Base-by-base conservation (phyloP, 345 rosid genomes). In the Physaria fendleri region DNA sequence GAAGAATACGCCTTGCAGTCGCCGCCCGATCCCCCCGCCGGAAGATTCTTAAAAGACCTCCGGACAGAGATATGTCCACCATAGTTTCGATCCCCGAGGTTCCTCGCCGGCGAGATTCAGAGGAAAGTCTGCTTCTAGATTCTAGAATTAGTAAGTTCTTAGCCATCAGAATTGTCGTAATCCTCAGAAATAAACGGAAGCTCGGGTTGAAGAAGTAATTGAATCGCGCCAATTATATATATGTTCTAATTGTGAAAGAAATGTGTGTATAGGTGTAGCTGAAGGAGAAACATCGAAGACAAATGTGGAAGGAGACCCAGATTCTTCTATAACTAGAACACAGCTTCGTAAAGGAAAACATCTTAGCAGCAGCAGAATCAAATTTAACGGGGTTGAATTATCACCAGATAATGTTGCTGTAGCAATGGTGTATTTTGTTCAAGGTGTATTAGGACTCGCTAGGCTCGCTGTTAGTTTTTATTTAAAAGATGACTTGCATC, bases 371-470 rank as follows among this genome's bases (percentile, higher is more conserved):
- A 71, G 68, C 56, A 64, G 75, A 55, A 29, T 72, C 50, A 88
- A 66, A 59, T 11, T 72, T 56, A 79, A 76, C 39, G 96, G 95
- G 6, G 97, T 93, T 21, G 97, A 87, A 4, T 74, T 93, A 61
- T 85, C 97, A 8, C 96, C 99, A 3, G 96, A 93, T 32, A 93
- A 82, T 77, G 63, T 85, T 20, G 99, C 99, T 1, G 95, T 93
- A 50, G 87, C 97, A 2, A 93, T 90, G 96, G 99, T 93, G 22
- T 90, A 93, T 70, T 90, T 93, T 73, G 99, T 93, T 74, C 97
- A 90, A 81, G 99, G 99, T 68, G 99, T 90, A 64, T 77, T 93
- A 73, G 94, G 97, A 39, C 92, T 93, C 34, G 66, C 99, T 0
- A 79, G 97, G 66, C 96, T 93, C 1, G 97, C 99, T 39, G 99